Evolutionary conservation across 257 asterid species (phyloP), one percentile per base, ranked within the genome.

Genomic region (Eucommia ulmoides): DNA sequence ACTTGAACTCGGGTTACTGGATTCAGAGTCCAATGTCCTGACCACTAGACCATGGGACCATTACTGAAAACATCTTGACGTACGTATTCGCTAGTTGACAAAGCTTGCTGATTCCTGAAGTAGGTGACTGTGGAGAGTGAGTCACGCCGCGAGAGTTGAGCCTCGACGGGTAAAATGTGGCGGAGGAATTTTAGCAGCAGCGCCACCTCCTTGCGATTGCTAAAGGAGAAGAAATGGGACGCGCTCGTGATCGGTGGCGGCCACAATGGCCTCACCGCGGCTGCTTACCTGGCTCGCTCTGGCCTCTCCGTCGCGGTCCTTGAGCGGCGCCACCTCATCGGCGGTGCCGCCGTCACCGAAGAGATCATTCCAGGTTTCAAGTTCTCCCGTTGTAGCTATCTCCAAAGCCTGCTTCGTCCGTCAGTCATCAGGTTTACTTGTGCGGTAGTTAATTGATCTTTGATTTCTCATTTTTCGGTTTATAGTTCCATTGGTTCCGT

Each of bases 301-400:
- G 97, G 97, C n/a, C 84, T 84, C 51, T 88, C 97, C 6, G 97
- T 84, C 49, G 95, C 94, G 51, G 94, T 88, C 53, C 84, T 88
- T 38, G 97, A 88, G 81, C 91, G 95, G 65, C 97, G 97, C 66
- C 93, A 78, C 68, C 29, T 88, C 38, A 69, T 88, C n/a, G 97
- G 97, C 5, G 97, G 97, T 51, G 97, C 95, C 3, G 97, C 97
- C 49, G 91, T 88, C 53, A 88, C 97, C 3, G 97, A 88, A 68
- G 97, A 88, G 55, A 72, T 88, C 53, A 45, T 88, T 53, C 93
- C 97, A 1, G 97, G 95, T 15, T 88, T 84, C 76, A 88, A 82
- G 75, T 88, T 88, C 58, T 88, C 95, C 51, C 89, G 97, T 52
- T 88, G 95, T 44, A 88, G 97, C 75, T 88, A 88, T 71, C 91